These are phyloP conservation scores for Trametes sanguinea DNA, from an alignment of 768 basidiomycete genomes.

Conservation along the genomic window DNA sequence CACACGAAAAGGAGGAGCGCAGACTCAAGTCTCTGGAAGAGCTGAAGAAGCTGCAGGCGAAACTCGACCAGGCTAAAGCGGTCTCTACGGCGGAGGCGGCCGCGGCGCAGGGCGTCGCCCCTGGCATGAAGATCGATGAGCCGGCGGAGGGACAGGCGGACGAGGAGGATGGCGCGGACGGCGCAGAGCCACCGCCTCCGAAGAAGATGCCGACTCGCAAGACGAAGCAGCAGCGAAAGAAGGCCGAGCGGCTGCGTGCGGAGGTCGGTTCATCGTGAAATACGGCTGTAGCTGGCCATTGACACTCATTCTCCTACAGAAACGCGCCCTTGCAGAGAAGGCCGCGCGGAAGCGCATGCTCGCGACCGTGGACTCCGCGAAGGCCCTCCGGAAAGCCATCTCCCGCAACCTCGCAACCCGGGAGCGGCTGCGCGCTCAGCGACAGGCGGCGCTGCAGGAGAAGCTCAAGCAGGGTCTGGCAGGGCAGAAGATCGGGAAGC, in stretches of 20 bases:
- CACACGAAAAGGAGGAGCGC: conserved; percentile 65
- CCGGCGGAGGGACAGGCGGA: conserved; percentile 38
- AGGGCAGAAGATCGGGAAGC: conserved; percentile 79
- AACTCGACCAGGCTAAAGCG: conserved; percentile 53
- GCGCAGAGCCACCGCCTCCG: conserved; percentile 34
- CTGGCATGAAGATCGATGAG: conserved; percentile 69
- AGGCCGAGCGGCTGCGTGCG: conserved; percentile 61
- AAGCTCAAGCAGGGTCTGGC: conserved; percentile 62
- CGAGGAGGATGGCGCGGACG: conserved; percentile 32
- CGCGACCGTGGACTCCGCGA: conserved; percentile 57
- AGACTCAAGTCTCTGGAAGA: conserved; percentile 55
- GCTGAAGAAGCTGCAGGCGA: conserved; percentile 53
- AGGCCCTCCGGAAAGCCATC: conserved; percentile 49
- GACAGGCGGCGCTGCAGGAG: conserved; percentile 46
- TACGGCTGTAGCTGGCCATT: not conserved
- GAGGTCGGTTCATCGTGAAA: conserved; percentile 48
- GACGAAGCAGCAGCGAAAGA: conserved; percentile 68
- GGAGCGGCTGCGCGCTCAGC: conserved; percentile 39
- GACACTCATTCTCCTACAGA: conserved; percentile 40
- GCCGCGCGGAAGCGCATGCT: conserved; percentile 61
- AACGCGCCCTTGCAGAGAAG: conserved; percentile 62
- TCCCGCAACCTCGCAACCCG: conserved; percentile 41
- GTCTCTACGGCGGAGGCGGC: conserved; percentile 34
- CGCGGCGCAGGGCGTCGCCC: conserved; percentile 40
- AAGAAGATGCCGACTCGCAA: conserved; percentile 52